Conservation (phyloP, 805 yeast genomes). For the Yarrowia porcina region DNA sequence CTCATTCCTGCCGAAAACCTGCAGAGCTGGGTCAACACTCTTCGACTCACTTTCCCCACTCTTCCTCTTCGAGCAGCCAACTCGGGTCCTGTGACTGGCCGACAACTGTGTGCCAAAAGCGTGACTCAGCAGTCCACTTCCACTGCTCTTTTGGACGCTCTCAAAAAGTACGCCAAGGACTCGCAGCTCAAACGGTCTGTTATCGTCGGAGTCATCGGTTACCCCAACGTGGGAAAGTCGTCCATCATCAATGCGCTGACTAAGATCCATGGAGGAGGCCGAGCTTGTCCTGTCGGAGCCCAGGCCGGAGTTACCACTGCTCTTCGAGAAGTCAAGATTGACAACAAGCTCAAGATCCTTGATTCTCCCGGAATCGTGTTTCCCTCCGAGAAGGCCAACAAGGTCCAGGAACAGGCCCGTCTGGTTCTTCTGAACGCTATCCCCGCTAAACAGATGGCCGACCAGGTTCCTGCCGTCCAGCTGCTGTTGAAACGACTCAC, state of each 20-base stretch:
- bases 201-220: conserved; percentile 93
- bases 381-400: conserved; percentile 51
- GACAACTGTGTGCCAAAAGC: conserved; percentile 65
- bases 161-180: conserved; percentile 80
- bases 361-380: conserved; percentile 98
- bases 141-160: conserved; percentile 66
- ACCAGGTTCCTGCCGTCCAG: conserved; percentile 79
- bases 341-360: conserved; percentile 78
- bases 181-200: conserved; percentile 84
- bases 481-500: conserved; percentile 72
- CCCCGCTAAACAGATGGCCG: conserved; percentile 79
- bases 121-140: conserved; percentile 72
- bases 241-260: conserved; percentile 83
- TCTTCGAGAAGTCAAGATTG: conserved; percentile 87
- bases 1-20: conserved; percentile 82
- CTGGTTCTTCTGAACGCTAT: conserved; percentile 82
- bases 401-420: conserved; percentile 77
- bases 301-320: conserved; percentile 96
- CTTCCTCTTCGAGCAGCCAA: conserved; percentile 70
- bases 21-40: conserved; percentile 76
- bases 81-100: conserved; percentile 62
- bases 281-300: conserved; percentile 94
- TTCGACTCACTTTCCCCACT: conserved; percentile 84
- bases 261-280: conserved; percentile 61
- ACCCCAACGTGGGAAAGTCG: conserved; percentile 96